Evolutionary conservation across 148 eudicot genomes (phyloP), one percentile per base, ranked within the genome.

Genomic region (Rheum nobile): DNA sequence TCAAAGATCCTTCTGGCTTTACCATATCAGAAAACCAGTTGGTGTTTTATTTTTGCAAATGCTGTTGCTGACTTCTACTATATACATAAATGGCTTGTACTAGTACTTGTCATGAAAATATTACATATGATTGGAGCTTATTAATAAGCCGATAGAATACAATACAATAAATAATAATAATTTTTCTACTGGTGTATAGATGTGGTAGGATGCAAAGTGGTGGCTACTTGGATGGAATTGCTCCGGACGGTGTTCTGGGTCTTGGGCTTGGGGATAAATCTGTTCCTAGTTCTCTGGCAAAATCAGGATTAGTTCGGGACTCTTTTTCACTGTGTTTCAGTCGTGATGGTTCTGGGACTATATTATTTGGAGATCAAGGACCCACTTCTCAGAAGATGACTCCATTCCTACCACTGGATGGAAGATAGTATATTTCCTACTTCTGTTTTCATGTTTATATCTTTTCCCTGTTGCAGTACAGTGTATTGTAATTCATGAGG

Each of bases 201-300:
- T 95, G 99, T 83, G 99, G 99, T 61, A 88, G 83, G 82, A 87
- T 82, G 86, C 99, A 95, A 81, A 91, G 88, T 74, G 99, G 99
- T 78, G 90, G 83, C 48, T 95, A 91, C 89, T 75, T 91, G 78
- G 86, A 81, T 71, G 97, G 99, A 74, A 75, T 84, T 74, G 99
- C 99, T 63, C 99, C 97, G 72, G 96, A 95, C 80, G 99, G 99
- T 83, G 85, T 95, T 47, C 77, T 95, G 88, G 99, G 99, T 74
- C 84, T 95, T 32, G 99, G 99, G 74, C 86, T 86, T 46, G 93
- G 92, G 14, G 86, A 91, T 43, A 81, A 86, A 50, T 91, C 99
- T 72, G 94, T 95, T 55, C 92, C 92, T 73, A 95, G 96, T 81
- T 73, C 80, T 67, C 88, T 95, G 73, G 93, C 99, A 46, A 90